Evolutionary conservation across 1,284 basidiomycete genomes (phyloP), one percentile per base, ranked within the genome.

Genomic region (Ceratobasidium sp.): DNA sequence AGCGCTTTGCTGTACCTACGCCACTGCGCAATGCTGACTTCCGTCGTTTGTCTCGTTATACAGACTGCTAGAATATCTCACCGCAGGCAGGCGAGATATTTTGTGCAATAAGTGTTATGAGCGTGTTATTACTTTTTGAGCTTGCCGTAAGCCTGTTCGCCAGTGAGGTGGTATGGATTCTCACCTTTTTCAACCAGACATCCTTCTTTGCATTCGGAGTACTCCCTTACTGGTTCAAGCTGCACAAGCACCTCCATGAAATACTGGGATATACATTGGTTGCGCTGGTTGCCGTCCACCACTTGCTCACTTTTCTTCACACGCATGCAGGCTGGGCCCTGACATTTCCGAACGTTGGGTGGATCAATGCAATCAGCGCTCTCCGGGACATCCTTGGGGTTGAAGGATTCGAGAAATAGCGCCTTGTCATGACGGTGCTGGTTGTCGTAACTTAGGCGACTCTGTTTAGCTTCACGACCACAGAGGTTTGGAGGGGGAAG

Each of bases 191-290:
- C 37, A 39, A 39, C 8, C 24, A 72, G 53, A 39, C 51, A 53
- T 62, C 66, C 51, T 49, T 68, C 54, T 48, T 64, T 58, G 59
- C 59, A 27, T 71, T 71, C 16, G 68, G 68, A 22, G 48, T 71
- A 14, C 58, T 77, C 27, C 76, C 76, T 4, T 77, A 76, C 63
- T 77, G 76, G 76, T 77, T 75, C 69, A 77, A 77, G 56, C 63
- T 77, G n/a, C 68, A 77, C 53, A 77, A 76, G 72, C 64, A 77
- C 54, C 59, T 77, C 19, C 61, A 68, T 34, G 74, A 77, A 63
- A 77, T 77, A 43, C 72, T 77, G 22, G 76, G 76, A 41, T 76
- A 71, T 75, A 29, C 61, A 66, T 71, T 39, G 37, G 37, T 39
- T 39, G 37, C 5, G 11, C 37, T 9, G 37, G 5, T 39, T 7